These are phyloP conservation scores for Fusarium nodosum DNA, from an alignment of 2,329 filamentous ascomycete genomes.

Conservation along the genomic window DNA sequence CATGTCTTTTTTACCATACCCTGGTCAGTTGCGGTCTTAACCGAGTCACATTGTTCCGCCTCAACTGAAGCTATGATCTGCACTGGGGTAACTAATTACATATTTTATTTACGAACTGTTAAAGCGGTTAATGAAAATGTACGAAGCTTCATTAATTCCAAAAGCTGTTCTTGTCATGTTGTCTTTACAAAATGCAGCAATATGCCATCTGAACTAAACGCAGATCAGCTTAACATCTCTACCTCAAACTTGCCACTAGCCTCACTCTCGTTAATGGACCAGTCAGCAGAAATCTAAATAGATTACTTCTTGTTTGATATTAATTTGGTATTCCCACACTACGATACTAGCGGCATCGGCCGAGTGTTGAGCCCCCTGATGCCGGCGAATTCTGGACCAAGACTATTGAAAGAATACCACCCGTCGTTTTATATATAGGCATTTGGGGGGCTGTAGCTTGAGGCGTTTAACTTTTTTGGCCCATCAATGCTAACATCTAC, in stretches of 20 bases:
- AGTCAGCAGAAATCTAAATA: background rate
- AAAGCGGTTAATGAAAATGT: background rate
- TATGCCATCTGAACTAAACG: background rate
- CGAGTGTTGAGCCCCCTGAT: background rate
- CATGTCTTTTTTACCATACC: background rate
- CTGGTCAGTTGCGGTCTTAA: background rate
- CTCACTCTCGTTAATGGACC: background rate
- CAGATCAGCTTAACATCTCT: background rate
- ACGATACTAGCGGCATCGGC: background rate
- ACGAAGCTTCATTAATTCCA: rapidly evolving
- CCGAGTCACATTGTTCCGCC: background rate
- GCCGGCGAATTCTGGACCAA: too few species aligned
- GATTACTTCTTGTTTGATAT: background rate
- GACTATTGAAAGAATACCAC: too few species aligned
- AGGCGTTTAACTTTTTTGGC: too few species aligned
- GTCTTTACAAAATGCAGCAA: background rate
- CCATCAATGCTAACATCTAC: background rate
- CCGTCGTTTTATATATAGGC: background rate
- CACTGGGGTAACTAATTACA: background rate
- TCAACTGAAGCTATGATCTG: background rate
- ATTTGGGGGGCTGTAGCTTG: too few species aligned
- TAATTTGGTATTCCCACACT: background rate
- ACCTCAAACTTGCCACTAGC: background rate
- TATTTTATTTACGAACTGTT: background rate
- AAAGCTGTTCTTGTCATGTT: background rate